These are phyloP conservation scores for Sporothrix humicola DNA, from an alignment of 2,329 filamentous ascomycete species.

Conservation along the genomic window DNA sequence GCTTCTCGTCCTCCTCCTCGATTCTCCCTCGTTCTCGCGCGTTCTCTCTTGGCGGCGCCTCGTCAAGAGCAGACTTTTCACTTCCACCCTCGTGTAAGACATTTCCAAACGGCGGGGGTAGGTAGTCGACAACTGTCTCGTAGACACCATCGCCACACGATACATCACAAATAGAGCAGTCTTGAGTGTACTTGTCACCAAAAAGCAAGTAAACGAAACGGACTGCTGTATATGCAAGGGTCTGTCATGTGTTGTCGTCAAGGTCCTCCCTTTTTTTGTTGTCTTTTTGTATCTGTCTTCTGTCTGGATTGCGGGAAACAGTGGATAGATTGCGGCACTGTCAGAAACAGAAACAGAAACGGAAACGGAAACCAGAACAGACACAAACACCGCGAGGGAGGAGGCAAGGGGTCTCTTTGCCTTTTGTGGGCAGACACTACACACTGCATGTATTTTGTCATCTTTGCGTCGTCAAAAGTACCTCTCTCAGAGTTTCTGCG, in stretches of 20 bases:
- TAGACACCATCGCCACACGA: neutral
- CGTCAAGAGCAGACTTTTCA: neutral
- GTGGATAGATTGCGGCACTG: neutral
- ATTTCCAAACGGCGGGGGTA: constrained; percentile 5
- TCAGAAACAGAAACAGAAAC: neutral
- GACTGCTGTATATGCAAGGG: neutral
- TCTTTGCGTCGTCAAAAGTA: neutral
- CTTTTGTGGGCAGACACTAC: neutral
- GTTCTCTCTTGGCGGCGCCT: neutral
- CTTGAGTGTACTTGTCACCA: neutral
- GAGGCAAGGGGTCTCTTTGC: constrained; percentile 6
- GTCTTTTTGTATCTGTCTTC: neutral
- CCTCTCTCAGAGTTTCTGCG: constrained; percentile 14
- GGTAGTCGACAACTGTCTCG: no score
- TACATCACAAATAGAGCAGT: neutral
- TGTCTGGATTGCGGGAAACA: constrained; percentile 16
- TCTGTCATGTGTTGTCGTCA: neutral
- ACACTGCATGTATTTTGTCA: neutral
- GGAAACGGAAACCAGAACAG: no score
- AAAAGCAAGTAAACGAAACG: neutral
- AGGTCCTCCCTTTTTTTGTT: neutral
- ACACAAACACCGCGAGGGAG: constrained; percentile 17
- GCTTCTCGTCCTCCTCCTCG: no score
- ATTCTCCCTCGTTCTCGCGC: neutral
- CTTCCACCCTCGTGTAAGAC: neutral